Base-by-base conservation (phyloP, 164 flowering plant genomes). In the Euptelea pleiosperma region DNA sequence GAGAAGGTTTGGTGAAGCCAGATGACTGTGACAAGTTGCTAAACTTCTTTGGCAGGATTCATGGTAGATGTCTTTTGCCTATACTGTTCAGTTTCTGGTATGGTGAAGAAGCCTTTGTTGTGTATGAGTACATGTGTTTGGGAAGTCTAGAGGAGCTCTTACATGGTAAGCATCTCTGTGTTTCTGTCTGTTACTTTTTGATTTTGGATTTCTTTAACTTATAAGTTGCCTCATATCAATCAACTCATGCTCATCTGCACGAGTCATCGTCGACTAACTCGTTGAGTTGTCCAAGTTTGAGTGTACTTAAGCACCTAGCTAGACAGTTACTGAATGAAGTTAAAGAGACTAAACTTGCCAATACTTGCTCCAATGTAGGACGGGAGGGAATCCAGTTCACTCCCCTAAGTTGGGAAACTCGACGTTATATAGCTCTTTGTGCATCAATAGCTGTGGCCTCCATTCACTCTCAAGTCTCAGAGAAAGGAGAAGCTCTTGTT, bases 121-220 rank as follows among this genome's bases (percentile, higher is more conserved):
- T 70, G 45, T 64, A 67, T 31, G 64, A 70, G 15, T 74, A 74
- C 45, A 35, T 67, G 57, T 63, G 72, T 44, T 51, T 73, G 21
- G 77, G 77, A 29, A 73, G 73, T 22, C 19, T 73, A 22, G 77
- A 73, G 35, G 77, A 73, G 48, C 77, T 70, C 24, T 56, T 70
- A 43, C 77, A 73, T 63, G 77, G 77, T 73, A 25, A 58, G 56
- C 28, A n/a, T 8, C 2, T 14, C 7, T 36, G n/a, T 24, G 24
- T 22, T 15, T 35, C 8, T 34, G 0, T 53, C 25, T 25, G 6
- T 21, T 14, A n/a, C 15, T 15, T 42, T 44, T 25, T 15, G 4
- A 8, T 24, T 49, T 28, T n/a, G n/a, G n/a, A n/a, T n/a, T n/a
- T n/a, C n/a, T n/a, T n/a, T n/a, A n/a, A n/a, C n/a, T n/a, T n/a